Percentiles rank a stretch among this genome's conserved stretches.
These are phyloP conservation scores for Orychophragmus violaceus DNA, from an alignment of 345 rosid genomes.

Conservation along the genomic window DNA sequence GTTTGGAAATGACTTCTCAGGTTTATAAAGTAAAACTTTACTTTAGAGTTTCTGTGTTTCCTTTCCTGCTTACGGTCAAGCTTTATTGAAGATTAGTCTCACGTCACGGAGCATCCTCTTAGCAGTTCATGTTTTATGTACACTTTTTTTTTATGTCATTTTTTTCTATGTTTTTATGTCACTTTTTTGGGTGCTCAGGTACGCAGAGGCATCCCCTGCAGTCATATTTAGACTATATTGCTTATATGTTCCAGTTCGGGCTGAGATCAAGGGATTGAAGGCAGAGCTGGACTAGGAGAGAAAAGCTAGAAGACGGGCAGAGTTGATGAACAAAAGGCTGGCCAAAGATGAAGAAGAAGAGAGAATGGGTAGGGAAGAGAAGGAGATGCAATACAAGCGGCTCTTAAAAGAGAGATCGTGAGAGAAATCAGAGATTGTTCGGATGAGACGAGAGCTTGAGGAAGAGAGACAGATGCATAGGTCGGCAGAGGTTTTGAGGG, in stretches of 20 bases:
- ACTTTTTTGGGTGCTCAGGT: no score
- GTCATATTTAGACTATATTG: no score
- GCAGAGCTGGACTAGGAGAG: conserved; percentile 66
- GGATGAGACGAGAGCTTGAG: conserved; percentile 55
- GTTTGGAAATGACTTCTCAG: conserved; percentile 96
- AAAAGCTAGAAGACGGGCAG: conserved; percentile 54
- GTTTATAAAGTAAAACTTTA: conserved; percentile 34
- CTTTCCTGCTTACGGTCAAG: no score
- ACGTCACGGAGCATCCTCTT: no score
- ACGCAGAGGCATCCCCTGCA: no score
- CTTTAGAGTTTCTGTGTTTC: no score
- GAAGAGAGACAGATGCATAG: conserved; percentile 79
- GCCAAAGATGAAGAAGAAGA: no score
- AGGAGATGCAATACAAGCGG: conserved; percentile 55
- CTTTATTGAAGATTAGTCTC: no score
- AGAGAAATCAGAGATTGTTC: conserved; percentile 43
- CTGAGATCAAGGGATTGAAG: conserved; percentile 55
- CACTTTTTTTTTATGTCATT: no score
- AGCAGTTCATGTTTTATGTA: no score
- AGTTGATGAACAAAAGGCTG: conserved; percentile 52
- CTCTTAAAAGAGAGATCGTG: conserved; percentile 50
- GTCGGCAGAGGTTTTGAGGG: conserved; percentile 69
- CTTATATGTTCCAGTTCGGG: no score
- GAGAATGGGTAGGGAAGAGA: conserved; percentile 58
- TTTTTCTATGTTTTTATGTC: no score